These are phyloP conservation scores for Arthroderma sp. DNA, from an alignment of 2,329 filamentous ascomycete genomes.

Conservation along the genomic window DNA sequence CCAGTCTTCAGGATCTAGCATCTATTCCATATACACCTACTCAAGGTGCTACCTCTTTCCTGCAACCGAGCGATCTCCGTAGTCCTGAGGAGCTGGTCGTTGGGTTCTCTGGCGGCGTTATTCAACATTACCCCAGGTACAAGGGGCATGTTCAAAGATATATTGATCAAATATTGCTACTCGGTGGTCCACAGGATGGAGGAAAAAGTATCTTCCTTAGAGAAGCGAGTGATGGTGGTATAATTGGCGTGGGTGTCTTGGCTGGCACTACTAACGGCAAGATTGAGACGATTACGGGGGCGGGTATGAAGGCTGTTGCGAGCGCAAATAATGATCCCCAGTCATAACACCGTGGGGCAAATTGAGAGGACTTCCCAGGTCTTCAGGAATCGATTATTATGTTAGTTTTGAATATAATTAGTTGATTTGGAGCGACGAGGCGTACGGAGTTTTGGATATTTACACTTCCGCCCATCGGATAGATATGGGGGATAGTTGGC, in stretches of 20 bases:
- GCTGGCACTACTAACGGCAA: constrained; percentile 32
- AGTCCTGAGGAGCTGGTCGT: constrained; percentile 51
- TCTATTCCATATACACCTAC: not conserved
- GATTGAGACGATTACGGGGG: constrained; percentile 4
- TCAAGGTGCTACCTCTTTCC: not conserved
- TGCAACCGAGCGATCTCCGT: not conserved
- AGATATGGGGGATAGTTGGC: no score
- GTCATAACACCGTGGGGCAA: not conserved
- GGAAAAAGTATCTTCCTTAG: constrained; percentile 38
- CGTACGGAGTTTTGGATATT: no score
- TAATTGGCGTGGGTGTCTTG: constrained; percentile 42
- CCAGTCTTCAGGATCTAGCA: constrained; percentile 16
- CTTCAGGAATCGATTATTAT: no score
- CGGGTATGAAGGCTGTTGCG: not conserved
- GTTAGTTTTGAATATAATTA: no score
- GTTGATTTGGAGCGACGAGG: no score
- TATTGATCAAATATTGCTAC: constrained; percentile 44
- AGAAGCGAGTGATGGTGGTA: constrained; percentile 41
- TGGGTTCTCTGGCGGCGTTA: constrained; percentile 68
- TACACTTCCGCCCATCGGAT: no score
- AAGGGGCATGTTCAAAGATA: constrained; percentile 55
- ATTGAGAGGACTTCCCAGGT: no score
- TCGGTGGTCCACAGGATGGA: constrained; percentile 30
- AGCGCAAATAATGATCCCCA: not conserved
- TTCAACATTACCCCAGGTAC: constrained; percentile 62